Evolutionary conservation across 2,329 filamentous ascomycete species (phyloP).

Genomic region (Hypoxylon sp.): DNA sequence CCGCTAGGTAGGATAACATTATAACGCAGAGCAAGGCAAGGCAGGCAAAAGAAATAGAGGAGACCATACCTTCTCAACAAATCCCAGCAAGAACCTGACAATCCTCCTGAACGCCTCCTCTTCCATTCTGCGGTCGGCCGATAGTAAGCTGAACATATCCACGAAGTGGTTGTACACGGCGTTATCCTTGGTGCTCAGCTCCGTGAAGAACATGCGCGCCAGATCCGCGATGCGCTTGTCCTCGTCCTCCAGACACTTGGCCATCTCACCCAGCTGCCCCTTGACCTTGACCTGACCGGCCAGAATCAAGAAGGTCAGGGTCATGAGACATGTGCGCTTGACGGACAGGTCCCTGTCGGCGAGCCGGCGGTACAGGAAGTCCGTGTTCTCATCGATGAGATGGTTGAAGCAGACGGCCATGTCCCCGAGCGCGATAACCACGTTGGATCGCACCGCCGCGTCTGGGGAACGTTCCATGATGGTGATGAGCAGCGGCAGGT

Average conservation of each 20-base stretch:
- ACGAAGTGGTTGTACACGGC: slow-evolving; percentile 99
- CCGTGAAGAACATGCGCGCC: slow-evolving; percentile 97
- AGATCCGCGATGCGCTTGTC: slow-evolving; percentile 95
- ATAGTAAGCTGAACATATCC: slow-evolving; percentile 96
- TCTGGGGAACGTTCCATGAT: slow-evolving; percentile 96
- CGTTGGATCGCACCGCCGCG: slow-evolving; percentile 92
- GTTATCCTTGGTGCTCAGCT: slow-evolving; percentile 97
- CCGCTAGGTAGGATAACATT: too few species aligned
- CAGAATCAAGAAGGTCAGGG: slow-evolving; percentile 94
- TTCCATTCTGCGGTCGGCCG: slow-evolving; percentile 79
- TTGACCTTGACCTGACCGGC: slow-evolving; percentile 99
- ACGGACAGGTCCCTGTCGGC: slow-evolving; percentile 90
- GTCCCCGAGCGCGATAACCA: slow-evolving; percentile 95
- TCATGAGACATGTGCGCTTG: slow-evolving; percentile 98
- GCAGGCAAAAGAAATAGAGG: not conserved
- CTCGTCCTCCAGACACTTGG: slow-evolving; percentile 96
- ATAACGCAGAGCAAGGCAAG: too few species aligned
- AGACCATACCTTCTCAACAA: slow-evolving; percentile 90
- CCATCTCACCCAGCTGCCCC: slow-evolving; percentile 98
- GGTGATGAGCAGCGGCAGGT: slow-evolving; percentile 93
- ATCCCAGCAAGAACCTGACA: slow-evolving; percentile 91
- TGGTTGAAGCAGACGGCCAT: slow-evolving; percentile 99
- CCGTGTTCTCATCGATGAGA: slow-evolving; percentile 98
- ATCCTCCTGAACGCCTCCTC: slow-evolving; percentile 90
- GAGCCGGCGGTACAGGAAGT: slow-evolving; percentile 93